Evolutionary conservation across 2,329 filamentous ascomycete genomes (phyloP), one percentile per base, ranked within the genome.

Genomic region (Diaporthe ilicicola): DNA sequence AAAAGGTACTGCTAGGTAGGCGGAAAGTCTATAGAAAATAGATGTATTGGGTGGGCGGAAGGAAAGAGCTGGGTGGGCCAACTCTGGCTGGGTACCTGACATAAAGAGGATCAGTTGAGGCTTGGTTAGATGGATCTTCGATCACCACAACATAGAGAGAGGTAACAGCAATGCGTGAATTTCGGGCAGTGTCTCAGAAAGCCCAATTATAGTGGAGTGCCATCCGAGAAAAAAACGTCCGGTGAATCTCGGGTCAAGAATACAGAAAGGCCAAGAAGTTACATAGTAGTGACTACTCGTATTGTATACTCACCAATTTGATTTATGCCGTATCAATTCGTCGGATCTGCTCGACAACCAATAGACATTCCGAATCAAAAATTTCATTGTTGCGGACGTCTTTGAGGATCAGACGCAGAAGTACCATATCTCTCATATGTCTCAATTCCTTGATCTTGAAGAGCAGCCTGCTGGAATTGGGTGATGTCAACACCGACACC

Each of bases 331-430:
- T 72, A 88, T 81, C 6, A 91, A 77, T 0, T 76, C 77, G 74
- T 91, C 89, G 0, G 81, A 70, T 0, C 79, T 77, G 0, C 78
- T 76, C 1, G 85, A 75, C 0, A 91, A 74, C 88, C 89, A 91
- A 80, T 91, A 91, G 0, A 90, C 86, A 73, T 90, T 91, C 2
- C 87, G 82, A 72, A 86, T 89, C 2, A 91, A 74, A 0, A 80
- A 80, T 73, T 0, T 68, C 59, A 3, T 74, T 71, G 17, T 74
- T 69, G 0, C 72, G 70, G 32, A 85, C 80, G 37, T 85, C 80
- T 0, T 75, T 76, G 0, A 91, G 81, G 0, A 82, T 73, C 1
- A 91, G 80, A 1, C 85, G 83, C 4, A 91, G 75, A 44, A 91
- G 86, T 0, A 80, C 84, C 1, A 87, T 81, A 7, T 84, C 82